These are phyloP conservation scores for Polytrichum commune DNA, from an alignment of 225 moss, liverwort and hornwort genomes.

Conservation along the genomic window DNA sequence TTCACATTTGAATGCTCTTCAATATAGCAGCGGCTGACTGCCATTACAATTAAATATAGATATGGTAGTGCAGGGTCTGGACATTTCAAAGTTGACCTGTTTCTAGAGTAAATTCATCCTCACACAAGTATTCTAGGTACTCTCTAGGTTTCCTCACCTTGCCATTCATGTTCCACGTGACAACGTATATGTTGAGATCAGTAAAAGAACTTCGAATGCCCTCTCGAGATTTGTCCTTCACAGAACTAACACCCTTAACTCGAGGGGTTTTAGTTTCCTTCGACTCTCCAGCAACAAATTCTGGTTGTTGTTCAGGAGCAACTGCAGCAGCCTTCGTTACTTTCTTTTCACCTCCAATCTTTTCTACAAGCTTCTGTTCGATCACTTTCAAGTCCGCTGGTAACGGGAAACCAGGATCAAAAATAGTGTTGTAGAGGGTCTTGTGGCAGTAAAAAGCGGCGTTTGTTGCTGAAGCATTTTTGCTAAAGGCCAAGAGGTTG, in stretches of 20 bases:
- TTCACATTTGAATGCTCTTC: no score
- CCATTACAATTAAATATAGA: no score
- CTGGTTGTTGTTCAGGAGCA: slow-evolving; percentile 4
- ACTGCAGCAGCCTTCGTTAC: slow-evolving; percentile 12
- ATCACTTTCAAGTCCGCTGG: slow-evolving; percentile 18
- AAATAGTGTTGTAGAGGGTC: slow-evolving; percentile 17
- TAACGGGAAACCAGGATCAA: slow-evolving; percentile 25
- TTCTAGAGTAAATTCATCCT: background rate
- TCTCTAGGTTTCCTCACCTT: slow-evolving; percentile 38
- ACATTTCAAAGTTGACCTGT: background rate
- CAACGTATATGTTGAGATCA: slow-evolving; percentile 47
- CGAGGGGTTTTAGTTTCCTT: slow-evolving; percentile 1
- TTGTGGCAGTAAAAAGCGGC: slow-evolving; percentile 14
- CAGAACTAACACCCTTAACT: slow-evolving; percentile 12
- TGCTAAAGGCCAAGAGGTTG: slow-evolving; percentile 15
- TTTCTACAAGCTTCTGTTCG: slow-evolving; percentile 14
- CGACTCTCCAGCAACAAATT: background rate
- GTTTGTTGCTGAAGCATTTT: slow-evolving; percentile 5
- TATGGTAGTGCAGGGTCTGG: no score
- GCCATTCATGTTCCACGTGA: slow-evolving; percentile 85
- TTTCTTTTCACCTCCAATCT: slow-evolving; percentile 18
- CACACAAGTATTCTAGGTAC: background rate
- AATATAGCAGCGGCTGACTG: no score
- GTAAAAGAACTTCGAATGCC: slow-evolving; percentile 9
- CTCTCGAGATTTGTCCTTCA: slow-evolving; percentile 14